Evolutionary conservation across 169 alveolate genomes (phyloP).

Genomic region (Plasmodium vivax): DNA sequence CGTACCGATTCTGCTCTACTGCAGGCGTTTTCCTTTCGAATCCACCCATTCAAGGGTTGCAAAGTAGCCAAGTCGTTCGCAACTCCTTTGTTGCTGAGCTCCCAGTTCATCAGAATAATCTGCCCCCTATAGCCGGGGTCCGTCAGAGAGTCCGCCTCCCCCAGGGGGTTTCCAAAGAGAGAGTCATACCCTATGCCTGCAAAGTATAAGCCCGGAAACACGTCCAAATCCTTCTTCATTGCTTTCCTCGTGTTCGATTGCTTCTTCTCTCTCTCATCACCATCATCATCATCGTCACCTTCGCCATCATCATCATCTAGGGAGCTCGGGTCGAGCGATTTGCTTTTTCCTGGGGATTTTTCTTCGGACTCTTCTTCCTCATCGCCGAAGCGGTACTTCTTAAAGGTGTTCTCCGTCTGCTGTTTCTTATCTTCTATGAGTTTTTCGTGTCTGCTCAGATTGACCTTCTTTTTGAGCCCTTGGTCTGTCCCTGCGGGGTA

Average conservation of each 20-base stretch:
- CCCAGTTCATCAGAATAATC: conserved; percentile 73
- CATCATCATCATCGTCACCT: not conserved
- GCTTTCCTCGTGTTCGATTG: not conserved
- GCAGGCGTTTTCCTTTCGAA: conserved; percentile 87
- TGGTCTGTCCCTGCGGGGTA: conserved; percentile 1
- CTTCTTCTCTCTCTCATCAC: not conserved
- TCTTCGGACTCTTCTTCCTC: not conserved
- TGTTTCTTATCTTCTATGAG: conserved; percentile 36
- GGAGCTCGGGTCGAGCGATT: not conserved
- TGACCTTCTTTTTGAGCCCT: not conserved
- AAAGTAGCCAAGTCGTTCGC: conserved; percentile 77
- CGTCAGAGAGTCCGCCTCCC: conserved; percentile 77
- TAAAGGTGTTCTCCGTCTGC: not conserved
- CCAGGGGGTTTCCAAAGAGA: conserved; percentile 79
- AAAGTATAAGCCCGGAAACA: conserved; percentile 73
- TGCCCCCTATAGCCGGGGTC: conserved; percentile 82
- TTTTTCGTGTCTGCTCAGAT: conserved; percentile 6
- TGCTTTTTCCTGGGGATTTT: not conserved
- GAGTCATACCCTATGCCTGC: conserved; percentile 80
- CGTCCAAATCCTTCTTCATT: not conserved
- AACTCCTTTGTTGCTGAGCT: conserved; percentile 72
- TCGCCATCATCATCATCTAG: not conserved
- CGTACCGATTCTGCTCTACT: conserved; percentile 84
- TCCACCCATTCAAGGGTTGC: conserved; percentile 87
- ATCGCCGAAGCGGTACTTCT: conserved; percentile 17